Evolutionary conservation across 495 filamentous ascomycete species (phyloP).

Genomic region (Trichoderma orchidacearum): DNA sequence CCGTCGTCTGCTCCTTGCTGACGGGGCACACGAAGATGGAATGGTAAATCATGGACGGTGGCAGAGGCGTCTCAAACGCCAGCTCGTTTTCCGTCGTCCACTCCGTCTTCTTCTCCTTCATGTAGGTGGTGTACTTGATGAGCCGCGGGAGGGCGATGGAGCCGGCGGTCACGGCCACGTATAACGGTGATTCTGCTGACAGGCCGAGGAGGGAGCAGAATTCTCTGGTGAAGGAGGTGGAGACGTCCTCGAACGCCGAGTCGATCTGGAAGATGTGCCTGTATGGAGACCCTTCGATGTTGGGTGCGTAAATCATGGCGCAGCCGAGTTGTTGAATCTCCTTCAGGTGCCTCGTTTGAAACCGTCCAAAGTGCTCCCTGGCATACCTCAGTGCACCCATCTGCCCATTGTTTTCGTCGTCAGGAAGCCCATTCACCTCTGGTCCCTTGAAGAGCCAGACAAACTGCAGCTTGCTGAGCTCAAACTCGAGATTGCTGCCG

Average conservation of each 20-base stretch:
- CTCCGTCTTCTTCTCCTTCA: conserved; percentile 76
- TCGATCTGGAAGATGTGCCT: conserved; percentile 55
- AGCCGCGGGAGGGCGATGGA: conserved; percentile 78
- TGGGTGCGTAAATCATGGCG: conserved; percentile 64
- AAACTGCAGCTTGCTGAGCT: conserved; percentile 76
- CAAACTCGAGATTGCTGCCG: conserved; percentile 89
- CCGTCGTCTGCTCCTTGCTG: conserved; percentile 87
- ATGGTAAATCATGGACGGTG: conserved; percentile 79
- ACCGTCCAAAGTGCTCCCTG: conserved; percentile 40
- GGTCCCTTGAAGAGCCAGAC: conserved; percentile 61
- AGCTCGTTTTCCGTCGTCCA: conserved; percentile 90
- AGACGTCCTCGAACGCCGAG: conserved; percentile 65
- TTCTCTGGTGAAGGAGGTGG: conserved; percentile 74
- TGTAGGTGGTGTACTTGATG: conserved; percentile 68
- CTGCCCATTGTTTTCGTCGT: conserved; percentile 22
- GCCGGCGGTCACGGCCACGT: conserved; percentile 82
- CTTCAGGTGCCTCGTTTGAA: conserved; percentile 46
- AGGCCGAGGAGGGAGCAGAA: conserved; percentile 89
- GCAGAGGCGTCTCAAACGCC: conserved; percentile 84
- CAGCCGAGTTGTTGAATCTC: conserved; percentile 68
- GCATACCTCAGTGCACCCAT: conserved; percentile 60
- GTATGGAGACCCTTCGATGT: conserved; percentile 62
- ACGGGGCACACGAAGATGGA: conserved; percentile 97
- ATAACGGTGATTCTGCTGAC: conserved; percentile 77
- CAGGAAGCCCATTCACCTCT: conserved; percentile 27